phyloP scores from a whole-genome alignment of 805 yeast species.

The Kuraishia hungarica region DNA sequence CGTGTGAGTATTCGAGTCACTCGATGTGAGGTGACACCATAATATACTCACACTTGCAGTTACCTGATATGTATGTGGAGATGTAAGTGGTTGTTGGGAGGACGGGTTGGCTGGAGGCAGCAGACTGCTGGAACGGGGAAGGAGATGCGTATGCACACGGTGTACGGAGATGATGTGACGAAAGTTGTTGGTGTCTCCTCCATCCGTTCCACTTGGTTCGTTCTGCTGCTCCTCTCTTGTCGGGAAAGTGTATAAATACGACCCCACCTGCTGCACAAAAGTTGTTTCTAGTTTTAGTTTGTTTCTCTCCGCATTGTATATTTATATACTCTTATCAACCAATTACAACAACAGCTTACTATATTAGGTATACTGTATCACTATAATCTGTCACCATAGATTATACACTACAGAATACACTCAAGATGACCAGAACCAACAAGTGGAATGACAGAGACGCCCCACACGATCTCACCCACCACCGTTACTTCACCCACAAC shows the following conservation, averaged over 20 bases:
- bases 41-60: not conserved
- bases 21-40: not conserved
- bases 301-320: not conserved
- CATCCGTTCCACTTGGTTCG: not conserved
- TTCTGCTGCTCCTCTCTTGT: not conserved
- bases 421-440: conserved; percentile 64
- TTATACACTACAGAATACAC: not conserved
- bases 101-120: not conserved
- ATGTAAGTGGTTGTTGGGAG: not conserved
- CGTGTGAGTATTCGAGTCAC: not conserved
- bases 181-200: not conserved
- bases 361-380: not conserved
- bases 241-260: not conserved
- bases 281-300: not conserved
- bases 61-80: not conserved
- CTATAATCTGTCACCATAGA: not conserved
- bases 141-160: not conserved
- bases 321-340: not conserved
- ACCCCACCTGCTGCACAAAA: not conserved
- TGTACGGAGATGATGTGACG: not conserved
- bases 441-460: conserved; percentile 49
- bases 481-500: conserved; percentile 73
- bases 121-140: not conserved
- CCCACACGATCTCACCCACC: conserved; percentile 45
- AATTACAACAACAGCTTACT: no score